Evolutionary conservation across 495 filamentous ascomycete genomes (phyloP).

Genomic region (Podospora pseudocomata): DNA sequence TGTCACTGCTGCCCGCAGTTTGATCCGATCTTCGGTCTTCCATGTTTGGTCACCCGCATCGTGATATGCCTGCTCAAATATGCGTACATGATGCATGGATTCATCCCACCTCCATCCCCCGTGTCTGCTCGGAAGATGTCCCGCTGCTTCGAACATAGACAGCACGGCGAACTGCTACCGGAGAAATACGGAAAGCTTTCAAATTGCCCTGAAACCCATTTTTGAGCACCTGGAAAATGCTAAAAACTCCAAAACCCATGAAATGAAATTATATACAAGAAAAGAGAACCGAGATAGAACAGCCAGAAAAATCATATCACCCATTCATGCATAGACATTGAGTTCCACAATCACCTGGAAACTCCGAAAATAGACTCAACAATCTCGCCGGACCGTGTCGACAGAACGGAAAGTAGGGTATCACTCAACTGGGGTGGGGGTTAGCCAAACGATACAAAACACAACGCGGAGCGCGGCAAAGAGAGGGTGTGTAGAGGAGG

Average conservation of each 20-base stretch:
- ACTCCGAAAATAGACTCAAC: conserved; percentile 66
- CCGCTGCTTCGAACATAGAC: neutral
- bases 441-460: conserved; percentile 8
- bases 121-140: neutral
- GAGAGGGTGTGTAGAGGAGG: neutral
- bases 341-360: conserved; percentile 15
- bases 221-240: neutral
- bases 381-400: conserved; percentile 69
- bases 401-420: conserved; percentile 71
- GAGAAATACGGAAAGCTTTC: neutral
- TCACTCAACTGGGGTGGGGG: conserved; percentile 57
- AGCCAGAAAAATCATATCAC: neutral
- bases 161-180: neutral
- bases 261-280: conserved; percentile 12
- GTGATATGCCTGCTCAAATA: neutral
- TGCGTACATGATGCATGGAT: neutral
- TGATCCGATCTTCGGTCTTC: conserved; percentile 14
- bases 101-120: neutral
- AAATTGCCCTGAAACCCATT: neutral
- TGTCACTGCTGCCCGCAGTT: neutral
- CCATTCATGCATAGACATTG: neutral
- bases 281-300: conserved; percentile 6
- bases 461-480: neutral
- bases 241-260: neutral
- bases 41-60: conserved; percentile 4